Percentiles rank a stretch among this genome's conserved stretches.
These are phyloP conservation scores for Ceratobasidium sp. DNA, from an alignment of 1,284 basidiomycete genomes.

Conservation along the genomic window DNA sequence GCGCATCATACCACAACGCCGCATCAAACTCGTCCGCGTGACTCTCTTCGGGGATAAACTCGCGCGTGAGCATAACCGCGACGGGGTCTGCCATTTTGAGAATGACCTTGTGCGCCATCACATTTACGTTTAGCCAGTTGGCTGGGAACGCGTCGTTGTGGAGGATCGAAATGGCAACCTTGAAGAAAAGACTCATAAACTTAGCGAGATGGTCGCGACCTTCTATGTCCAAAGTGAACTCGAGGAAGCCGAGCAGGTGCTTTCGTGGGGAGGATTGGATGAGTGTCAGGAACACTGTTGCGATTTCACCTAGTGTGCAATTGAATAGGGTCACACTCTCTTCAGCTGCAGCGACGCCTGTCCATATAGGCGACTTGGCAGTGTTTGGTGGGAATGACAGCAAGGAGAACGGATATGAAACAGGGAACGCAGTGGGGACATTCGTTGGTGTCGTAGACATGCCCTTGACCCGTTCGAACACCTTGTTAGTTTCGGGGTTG, in stretches of 20 bases:
- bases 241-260: constrained; percentile 80
- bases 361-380: constrained; percentile 51
- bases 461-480: constrained; percentile 72
- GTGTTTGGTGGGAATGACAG: constrained; percentile 69
- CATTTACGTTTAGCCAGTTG: constrained; percentile 92
- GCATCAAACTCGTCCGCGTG: constrained; percentile 72
- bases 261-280: constrained; percentile 80
- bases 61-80: constrained; percentile 74
- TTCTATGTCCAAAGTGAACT: constrained; percentile 83
- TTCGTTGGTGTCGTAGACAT: constrained; percentile 65
- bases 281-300: constrained; percentile 83
- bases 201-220: constrained; percentile 77
- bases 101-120: constrained; percentile 86
- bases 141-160: constrained; percentile 88
- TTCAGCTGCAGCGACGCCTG: constrained; percentile 52
- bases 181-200: constrained; percentile 81
- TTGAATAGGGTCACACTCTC: constrained; percentile 64
- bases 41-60: constrained; percentile 76
- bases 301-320: constrained; percentile 84
- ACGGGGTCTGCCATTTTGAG: constrained; percentile 89
- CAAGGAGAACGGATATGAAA: constrained; percentile 91
- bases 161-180: constrained; percentile 81
- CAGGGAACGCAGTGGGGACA: constrained; percentile 87
- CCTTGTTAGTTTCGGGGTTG: constrained; percentile 66
- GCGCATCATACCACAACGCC: constrained; percentile 80